These are phyloP conservation scores for Niveomyces coronatus DNA, from an alignment of 2,329 filamentous ascomycete species.

Conservation along the genomic window DNA sequence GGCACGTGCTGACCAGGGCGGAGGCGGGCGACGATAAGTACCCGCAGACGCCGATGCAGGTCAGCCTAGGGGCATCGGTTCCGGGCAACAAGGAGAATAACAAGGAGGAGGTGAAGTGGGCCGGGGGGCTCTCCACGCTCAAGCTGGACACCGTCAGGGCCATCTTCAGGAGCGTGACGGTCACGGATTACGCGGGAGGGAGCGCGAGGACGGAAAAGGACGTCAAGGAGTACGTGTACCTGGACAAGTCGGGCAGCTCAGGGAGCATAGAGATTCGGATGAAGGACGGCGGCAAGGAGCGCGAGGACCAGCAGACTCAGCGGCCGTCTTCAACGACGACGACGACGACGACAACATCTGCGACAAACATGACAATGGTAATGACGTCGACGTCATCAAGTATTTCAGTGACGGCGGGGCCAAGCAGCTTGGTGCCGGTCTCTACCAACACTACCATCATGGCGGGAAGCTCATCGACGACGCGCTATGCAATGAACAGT, in stretches of 20 bases:
- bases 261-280: constrained; percentile 29
- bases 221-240: constrained; percentile 31
- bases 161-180: constrained; percentile 34
- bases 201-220: constrained; percentile 19
- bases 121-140: constrained; percentile 46
- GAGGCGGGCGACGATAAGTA: constrained; percentile 49
- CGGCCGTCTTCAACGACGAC: too few species aligned
- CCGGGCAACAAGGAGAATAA: constrained; percentile 47
- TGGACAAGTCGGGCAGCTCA: constrained; percentile 30
- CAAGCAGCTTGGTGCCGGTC: too few species aligned
- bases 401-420: too few species aligned
- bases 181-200: constrained; percentile 34
- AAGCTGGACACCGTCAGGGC: constrained; percentile 31
- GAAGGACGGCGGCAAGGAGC: neutral
- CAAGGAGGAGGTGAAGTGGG: constrained; percentile 62
- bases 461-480: too few species aligned
- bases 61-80: constrained; percentile 61
- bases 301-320: constrained; percentile 6
- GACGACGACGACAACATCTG: too few species aligned
- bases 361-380: too few species aligned
- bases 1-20: constrained; percentile 51
- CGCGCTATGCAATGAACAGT: too few species aligned
- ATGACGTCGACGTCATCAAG: too few species aligned
- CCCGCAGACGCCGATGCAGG: constrained; percentile 64
- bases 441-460: too few species aligned